A percentile compares a stretch with the other conserved stretches of the same genome.
Evolutionary conservation across 805 yeast species (phyloP).

Genomic region (Priceomyces castillae): DNA sequence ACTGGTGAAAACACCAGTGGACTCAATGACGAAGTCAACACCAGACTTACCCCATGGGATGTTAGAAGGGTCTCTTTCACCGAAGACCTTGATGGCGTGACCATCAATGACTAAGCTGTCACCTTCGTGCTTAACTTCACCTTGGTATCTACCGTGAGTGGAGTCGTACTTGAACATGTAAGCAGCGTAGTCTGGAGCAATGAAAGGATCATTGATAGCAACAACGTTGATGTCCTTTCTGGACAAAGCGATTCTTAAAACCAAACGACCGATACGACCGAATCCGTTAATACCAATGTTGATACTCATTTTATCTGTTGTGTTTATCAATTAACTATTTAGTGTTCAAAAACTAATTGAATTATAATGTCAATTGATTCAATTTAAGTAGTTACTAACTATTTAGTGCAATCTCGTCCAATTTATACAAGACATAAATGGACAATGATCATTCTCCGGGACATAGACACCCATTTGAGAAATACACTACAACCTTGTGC

Average conservation of each 20-base stretch:
- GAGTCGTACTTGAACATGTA: slow-evolving; percentile 96
- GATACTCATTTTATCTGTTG: slow-evolving; percentile 45
- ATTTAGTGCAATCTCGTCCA: slow-evolving; percentile 4
- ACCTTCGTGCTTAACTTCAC: slow-evolving; percentile 63
- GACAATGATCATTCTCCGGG: slow-evolving; percentile 13
- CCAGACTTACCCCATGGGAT: slow-evolving; percentile 86
- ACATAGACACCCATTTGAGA: slow-evolving; percentile 13
- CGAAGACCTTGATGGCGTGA: slow-evolving; percentile 60
- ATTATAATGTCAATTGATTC: slow-evolving; percentile 9
- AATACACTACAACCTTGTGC: slow-evolving; percentile 5
- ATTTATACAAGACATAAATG: slow-evolving; percentile 5
- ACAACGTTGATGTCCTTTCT: slow-evolving; percentile 78
- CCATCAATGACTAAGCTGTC: slow-evolving; percentile 67
- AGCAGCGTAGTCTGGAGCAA: slow-evolving; percentile 85
- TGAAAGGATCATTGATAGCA: slow-evolving; percentile 91
- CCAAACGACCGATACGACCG: slow-evolving; percentile 93
- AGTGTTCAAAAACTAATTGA: slow-evolving; percentile 1
- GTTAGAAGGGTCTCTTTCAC: slow-evolving; percentile 80
- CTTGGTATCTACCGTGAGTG: slow-evolving; percentile 83
- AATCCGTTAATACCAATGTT: slow-evolving; percentile 90
- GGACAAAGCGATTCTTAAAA: slow-evolving; percentile 72
- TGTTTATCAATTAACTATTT: slow-evolving; percentile 1
- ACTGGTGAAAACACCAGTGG: slow-evolving; percentile 92
- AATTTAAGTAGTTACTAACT: slow-evolving; percentile 1
- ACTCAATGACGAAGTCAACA: slow-evolving; percentile 86